These are phyloP conservation scores for Aspergillus taichungensis DNA, from an alignment of 495 filamentous ascomycete genomes.

Conservation along the genomic window DNA sequence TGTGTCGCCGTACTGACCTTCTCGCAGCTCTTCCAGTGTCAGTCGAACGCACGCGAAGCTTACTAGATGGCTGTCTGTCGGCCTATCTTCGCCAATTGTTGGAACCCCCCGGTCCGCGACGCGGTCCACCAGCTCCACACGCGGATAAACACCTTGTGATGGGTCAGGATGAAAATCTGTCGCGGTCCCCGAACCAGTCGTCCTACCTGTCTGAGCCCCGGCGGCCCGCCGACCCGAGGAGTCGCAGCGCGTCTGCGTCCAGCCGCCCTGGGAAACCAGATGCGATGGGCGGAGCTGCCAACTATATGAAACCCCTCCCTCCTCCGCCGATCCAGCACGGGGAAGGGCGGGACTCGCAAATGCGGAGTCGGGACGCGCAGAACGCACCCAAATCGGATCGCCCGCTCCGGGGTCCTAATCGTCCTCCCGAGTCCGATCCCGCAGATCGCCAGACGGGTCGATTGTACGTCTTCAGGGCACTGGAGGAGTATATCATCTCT, in stretches of 20 bases:
- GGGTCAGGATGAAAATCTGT: conserved; percentile 7
- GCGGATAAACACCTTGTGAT: conserved; percentile 5
- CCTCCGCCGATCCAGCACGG: conserved; percentile 8
- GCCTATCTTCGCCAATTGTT: conserved; percentile 38
- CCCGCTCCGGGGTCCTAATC: conserved; percentile 10
- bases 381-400: conserved; percentile 13
- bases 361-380: conserved; percentile 22
- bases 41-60: conserved; percentile 36
- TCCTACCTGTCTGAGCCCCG: conserved; percentile 16
- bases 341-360: conserved; percentile 13
- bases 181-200: conserved; percentile 2
- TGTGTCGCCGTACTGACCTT: background rate
- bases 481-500: conserved; percentile 67
- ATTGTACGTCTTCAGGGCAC: conserved; percentile 49
- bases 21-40: conserved; percentile 31
- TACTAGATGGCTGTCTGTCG: conserved; percentile 47
- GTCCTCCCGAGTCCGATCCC: conserved; percentile 8
- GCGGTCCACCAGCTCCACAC: conserved; percentile 7
- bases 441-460: conserved; percentile 14
- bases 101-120: conserved; percentile 9
- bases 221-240: conserved; percentile 12
- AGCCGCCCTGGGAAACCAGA: conserved; percentile 11
- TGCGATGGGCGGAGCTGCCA: conserved; percentile 10
- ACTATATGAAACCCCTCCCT: conserved; percentile 6
- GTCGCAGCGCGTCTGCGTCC: conserved; percentile 25